Evolutionary conservation across 2,329 filamentous ascomycete genomes (phyloP), one percentile per base, ranked within the genome.

Genomic region (Trichoderma atrobrunneum): DNA sequence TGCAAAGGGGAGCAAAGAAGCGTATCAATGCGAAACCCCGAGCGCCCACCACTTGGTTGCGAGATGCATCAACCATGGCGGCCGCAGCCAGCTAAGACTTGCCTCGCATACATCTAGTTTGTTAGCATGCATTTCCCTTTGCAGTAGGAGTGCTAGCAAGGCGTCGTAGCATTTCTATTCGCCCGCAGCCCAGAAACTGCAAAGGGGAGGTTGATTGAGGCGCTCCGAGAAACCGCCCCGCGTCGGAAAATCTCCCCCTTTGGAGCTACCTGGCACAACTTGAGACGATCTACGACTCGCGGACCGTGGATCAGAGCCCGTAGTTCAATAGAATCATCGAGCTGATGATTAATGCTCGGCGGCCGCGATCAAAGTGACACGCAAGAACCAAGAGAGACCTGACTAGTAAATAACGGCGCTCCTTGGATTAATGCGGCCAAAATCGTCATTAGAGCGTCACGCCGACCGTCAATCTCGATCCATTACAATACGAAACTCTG

Each of bases 241-340:
- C 66, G 71, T 48, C 61, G 43, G 60, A 59, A 57, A 63, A 48
- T 14, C 32, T 24, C 60, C 67, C 63, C 71, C 68, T 60, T 64
- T 51, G 57, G 28, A 36, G 65, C 62, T 56, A 63, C 60, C 64
- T 73, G 66, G 70, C 72, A 51, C 65, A 73, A 74, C 73, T 77
- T 77, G 76, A 78, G 77, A 78, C 78, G 74, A 77, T 78, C 76
- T 76, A 74, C 77, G 73, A 76, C 74, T 74, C 76, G 73, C 75
- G 74, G 71, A 72, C 54, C 73, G 72, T 72, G 73, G 80, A 80
- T 80, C 75, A 76, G 75, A 73, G 73, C 72, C 74, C 74, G 81
- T 81, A 81, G 82, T 82, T 81, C 82, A 85, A 84, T 83, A 84
- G 36, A 83, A 84, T 82, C 81, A 80, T 79, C 80, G 77, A 82